Conservation (phyloP, 768 basidiomycete species). For the Termitomyces titanicus region DNA sequence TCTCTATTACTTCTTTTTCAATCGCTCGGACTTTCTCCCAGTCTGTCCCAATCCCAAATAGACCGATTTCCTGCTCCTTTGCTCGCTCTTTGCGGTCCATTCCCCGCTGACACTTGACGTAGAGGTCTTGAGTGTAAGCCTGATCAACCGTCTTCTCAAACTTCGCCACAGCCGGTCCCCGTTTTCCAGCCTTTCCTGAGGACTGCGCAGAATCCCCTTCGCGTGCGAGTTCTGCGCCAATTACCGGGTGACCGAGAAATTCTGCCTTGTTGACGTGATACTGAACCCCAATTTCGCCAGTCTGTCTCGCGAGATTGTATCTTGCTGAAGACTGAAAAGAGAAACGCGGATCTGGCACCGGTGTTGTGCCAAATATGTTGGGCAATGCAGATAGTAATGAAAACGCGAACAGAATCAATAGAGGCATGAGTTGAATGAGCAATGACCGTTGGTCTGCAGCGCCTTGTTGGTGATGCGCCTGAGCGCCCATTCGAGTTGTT, state of each 20-base stretch:
- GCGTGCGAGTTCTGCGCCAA: slow-evolving; percentile 67
- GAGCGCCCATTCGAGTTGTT: slow-evolving; percentile 55
- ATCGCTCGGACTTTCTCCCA: slow-evolving; percentile 84
- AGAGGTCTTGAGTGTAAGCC: slow-evolving; percentile 67
- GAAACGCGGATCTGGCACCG: slow-evolving; percentile 77
- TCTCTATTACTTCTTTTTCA: slow-evolving; percentile 62
- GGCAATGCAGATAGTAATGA: slow-evolving; percentile 82
- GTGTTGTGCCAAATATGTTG: slow-evolving; percentile 60
- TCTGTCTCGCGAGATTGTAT: slow-evolving; percentile 69
- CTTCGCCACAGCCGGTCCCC: slow-evolving; percentile 42
- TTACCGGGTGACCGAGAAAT: slow-evolving; percentile 70
- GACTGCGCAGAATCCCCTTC: slow-evolving; percentile 32
- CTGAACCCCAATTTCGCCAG: slow-evolving; percentile 62
- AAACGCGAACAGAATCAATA: slow-evolving; percentile 80
- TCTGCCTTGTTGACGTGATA: slow-evolving; percentile 85
- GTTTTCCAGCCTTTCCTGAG: slow-evolving; percentile 20
- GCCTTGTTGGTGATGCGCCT: slow-evolving; percentile 27
- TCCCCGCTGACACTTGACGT: slow-evolving; percentile 67
- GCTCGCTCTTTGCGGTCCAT: slow-evolving; percentile 63
- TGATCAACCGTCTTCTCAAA: slow-evolving; percentile 82
- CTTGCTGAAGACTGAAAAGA: slow-evolving; percentile 59
- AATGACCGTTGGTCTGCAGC: slow-evolving; percentile 53
- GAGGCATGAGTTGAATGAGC: slow-evolving; percentile 76
- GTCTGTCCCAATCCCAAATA: slow-evolving; percentile 91
- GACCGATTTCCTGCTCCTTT: slow-evolving; percentile 74